Percentiles rank a stretch among this genome's conserved stretches.
Evolutionary conservation across 2,329 filamentous ascomycete species (phyloP).

Genomic region (Endocalyx cinctus): DNA sequence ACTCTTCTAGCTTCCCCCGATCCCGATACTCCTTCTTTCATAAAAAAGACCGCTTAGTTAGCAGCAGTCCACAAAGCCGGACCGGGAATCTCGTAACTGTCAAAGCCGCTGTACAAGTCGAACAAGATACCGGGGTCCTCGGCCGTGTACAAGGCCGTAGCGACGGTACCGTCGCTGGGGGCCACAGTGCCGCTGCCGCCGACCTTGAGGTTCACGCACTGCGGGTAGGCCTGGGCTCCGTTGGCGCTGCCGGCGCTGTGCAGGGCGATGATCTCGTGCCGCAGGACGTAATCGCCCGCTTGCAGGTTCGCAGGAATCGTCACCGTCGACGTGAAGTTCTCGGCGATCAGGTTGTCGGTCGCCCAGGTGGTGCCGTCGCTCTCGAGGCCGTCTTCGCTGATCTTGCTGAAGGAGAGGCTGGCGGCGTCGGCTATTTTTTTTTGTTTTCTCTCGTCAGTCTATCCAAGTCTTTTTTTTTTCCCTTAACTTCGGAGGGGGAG

Average conservation of each 20-base stretch:
- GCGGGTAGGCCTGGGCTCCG: constrained; percentile 45
- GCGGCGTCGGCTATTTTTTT: constrained; percentile 22
- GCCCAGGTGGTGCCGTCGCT: constrained; percentile 28
- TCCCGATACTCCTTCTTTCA: not conserved
- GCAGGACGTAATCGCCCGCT: constrained; percentile 44
- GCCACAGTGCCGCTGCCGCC: constrained; percentile 43
- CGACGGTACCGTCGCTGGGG: constrained; percentile 40
- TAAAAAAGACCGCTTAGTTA: not conserved
- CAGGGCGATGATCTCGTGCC: constrained; percentile 46
- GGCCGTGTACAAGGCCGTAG: constrained; percentile 47
- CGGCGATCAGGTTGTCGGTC: constrained; percentile 37
- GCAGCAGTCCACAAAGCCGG: constrained; percentile 12
- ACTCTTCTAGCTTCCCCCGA: too few species aligned
- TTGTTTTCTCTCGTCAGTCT: too few species aligned
- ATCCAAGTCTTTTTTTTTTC: too few species aligned
- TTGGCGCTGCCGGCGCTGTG: constrained; percentile 35
- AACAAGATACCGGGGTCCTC: constrained; percentile 50
- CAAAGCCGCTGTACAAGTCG: constrained; percentile 43
- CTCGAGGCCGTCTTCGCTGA: constrained; percentile 20
- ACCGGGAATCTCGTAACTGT: constrained; percentile 21
- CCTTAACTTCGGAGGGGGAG: too few species aligned
- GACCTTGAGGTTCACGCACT: constrained; percentile 53
- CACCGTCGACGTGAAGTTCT: constrained; percentile 42
- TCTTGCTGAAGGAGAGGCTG: constrained; percentile 25
- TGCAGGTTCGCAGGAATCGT: constrained; percentile 37